These are phyloP conservation scores for Neopestalotiopsis sp. DNA, from an alignment of 2,329 filamentous ascomycete genomes.

Conservation along the genomic window DNA sequence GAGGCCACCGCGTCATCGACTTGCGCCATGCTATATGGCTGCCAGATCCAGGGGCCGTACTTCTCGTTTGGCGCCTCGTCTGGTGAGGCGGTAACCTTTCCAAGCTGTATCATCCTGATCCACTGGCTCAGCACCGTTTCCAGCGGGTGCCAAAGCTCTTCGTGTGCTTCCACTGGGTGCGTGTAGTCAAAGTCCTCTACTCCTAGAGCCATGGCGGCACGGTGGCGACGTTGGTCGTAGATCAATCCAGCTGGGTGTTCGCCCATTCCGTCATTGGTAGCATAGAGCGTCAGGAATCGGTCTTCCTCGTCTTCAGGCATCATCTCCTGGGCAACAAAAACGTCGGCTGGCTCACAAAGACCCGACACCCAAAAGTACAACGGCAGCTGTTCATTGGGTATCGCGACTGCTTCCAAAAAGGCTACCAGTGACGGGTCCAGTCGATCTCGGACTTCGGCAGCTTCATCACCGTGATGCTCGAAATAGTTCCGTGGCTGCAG, in stretches of 20 bases:
- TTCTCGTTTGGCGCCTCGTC: background rate
- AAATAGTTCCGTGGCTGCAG: background rate
- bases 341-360: constrained; percentile 21
- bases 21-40: constrained; percentile 35
- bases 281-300: constrained; percentile 29
- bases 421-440: constrained; percentile 30
- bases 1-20: constrained; percentile 27
- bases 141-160: constrained; percentile 30
- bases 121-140: constrained; percentile 31
- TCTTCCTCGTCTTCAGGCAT: constrained; percentile 26
- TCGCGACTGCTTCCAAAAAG: constrained; percentile 29
- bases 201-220: constrained; percentile 23
- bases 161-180: constrained; percentile 24
- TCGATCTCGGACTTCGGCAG: constrained; percentile 28
- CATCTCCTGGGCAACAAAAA: constrained; percentile 28
- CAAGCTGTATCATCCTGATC: constrained; percentile 27
- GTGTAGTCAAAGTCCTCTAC: constrained; percentile 18
- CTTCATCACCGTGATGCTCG: constrained; percentile 17
- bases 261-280: constrained; percentile 24
- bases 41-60: constrained; percentile 35
- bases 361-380: constrained; percentile 31
- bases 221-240: constrained; percentile 28
- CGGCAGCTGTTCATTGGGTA: constrained; percentile 22
- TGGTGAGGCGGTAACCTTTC: constrained; percentile 20
- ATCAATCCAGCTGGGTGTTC: constrained; percentile 30